Base-by-base conservation (phyloP, 768 basidiomycete species). In the Phallus indusiatus region DNA sequence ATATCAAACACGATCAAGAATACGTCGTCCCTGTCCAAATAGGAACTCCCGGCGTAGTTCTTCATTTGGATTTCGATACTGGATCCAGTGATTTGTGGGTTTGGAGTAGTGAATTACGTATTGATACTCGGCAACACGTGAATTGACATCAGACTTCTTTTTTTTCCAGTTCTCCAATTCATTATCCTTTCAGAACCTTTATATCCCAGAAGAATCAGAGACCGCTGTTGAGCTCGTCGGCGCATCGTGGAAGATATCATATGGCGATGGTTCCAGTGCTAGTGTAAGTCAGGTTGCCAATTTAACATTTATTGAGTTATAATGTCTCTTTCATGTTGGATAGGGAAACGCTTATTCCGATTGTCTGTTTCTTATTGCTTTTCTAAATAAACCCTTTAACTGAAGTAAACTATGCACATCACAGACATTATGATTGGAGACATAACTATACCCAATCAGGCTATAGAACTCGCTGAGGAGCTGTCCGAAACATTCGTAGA, bases 1-100 rank as follows among this genome's bases (percentile, higher is more conserved):
- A 63, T 22, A 65, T 68, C 18, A 62, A 68, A 50, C 64, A 51
- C 54, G 72, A 72, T 59, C 63, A 67, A 47, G 73, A 75, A 62
- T 75, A 74, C 55, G 69, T 73, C 46, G 73, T 75, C n/a, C 69
- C 70, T 8, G 73, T 75, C 35, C 71, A 65, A 59, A 71, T 73
- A 24, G 74, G 74, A 51, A 72, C 72, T n/a, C 74, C 74, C 4
- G 72, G 70, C 46, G 69, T 73, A 35, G 72, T 69, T 7, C 64
- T 73, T 47, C 68, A 74, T 60, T 68, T 73, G 68, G 67, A 69
- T 42, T 65, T 67, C 54, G 67, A 69, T 53, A 68, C 68, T 21
- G 67, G 66, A 36, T 22, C 35, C 34, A 46, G 55, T 60, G 60
- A 49, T 47, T 18, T 63, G 47, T 49, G 9, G 21, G 59, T 16